Base-by-base conservation (phyloP, 1,139 yeast genomes). In the Candida gigantensis region DNA sequence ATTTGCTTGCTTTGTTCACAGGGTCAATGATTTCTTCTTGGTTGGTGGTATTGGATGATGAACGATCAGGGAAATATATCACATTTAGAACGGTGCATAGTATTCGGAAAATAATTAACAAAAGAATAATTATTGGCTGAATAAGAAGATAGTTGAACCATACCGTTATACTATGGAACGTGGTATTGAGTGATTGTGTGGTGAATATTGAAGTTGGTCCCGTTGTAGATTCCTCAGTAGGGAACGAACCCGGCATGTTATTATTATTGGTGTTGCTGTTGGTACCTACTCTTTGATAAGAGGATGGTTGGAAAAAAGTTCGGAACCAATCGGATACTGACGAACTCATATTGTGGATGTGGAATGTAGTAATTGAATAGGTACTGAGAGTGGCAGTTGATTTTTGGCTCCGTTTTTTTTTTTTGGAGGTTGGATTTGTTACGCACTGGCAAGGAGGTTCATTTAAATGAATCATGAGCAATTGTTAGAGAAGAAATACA, bases 1-100 rank as follows among this genome's bases (percentile, higher is more conserved):
- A 68, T 36, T 52, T 57, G 42, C 53, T 56, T 3, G 59, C 72
- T 35, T 60, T 62, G 38, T 62, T 62, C 5, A 64, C 60, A 2
- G 73, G 70, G 41, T 64, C 68, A 32, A 33, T 21, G 6, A 31
- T 18, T 10, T 38, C 39, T 12, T 17, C 28, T 11, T 19, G 31
- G 15, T 9, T 18, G 12, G 17, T 14, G 4, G 8, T 18, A 15
- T 13, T 13, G 6, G 33, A 12, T 7, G 37, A 17, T 9, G 41
- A 28, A 7, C 32, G 23, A 24, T 60, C 65, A 35, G 54, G 48
- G 44, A 62, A 62, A 41, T 61, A 65, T 11, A 65, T 44, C 6
- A 60, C 36, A 36, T 54, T 55, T 26, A 61, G 25, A 3, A 63
- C 17, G 28, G 52, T 53, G 17, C 65, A 56, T 24, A 63, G 24